Evolutionary conservation across 1,284 basidiomycete species (phyloP), one percentile per base, ranked within the genome.

Genomic region (Cryptococcus maquisensis): DNA sequence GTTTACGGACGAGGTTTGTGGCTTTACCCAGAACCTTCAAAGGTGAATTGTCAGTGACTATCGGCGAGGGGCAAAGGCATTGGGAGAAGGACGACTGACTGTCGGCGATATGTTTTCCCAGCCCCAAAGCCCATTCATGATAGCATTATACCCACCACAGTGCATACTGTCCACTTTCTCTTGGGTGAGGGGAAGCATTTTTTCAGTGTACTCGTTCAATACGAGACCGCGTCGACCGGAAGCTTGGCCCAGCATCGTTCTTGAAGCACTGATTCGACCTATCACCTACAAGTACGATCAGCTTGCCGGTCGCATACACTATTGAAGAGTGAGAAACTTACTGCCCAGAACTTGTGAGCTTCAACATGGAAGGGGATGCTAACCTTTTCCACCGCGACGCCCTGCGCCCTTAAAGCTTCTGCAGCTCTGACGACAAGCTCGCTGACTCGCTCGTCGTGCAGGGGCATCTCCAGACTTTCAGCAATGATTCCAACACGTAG

Each of bases 401-500:
- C 64, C 8, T 65, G 57, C 24, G 28, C 47, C 10, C 45, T 23
- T 21, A 64, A 49, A 32, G 38, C 21, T 13, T 55, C 18, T 0
- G 59, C 59, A 1, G 63, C 65, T 7, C 43, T 26, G 13, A 54
- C 44, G 4, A 67, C 57, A 4, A 57, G 32, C 2, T 51, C 47
- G 28, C 54, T 57, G 28, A 61, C 54, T 36, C 63, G 56, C 24
- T 36, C 12, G 45, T 67, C 63, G 39, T 40, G 23, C 2, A 80
- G 69, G n/a, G 68, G 67, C 37, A 74, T 69, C 23, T 64, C 63
- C 46, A 80, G 69, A 1, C 75, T 74, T 61, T 81, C 79, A 38
- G 64, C 69, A 35, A 81, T 64, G 3, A 81, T 58, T 0, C 78
- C 80, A 23, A 81, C 68, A 18, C 68, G 69, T 62, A 80, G 59